Percentiles rank a stretch among this genome's conserved stretches.
Conservation (phyloP, 2,329 filamentous ascomycete species). For the Xylaria sp. region DNA sequence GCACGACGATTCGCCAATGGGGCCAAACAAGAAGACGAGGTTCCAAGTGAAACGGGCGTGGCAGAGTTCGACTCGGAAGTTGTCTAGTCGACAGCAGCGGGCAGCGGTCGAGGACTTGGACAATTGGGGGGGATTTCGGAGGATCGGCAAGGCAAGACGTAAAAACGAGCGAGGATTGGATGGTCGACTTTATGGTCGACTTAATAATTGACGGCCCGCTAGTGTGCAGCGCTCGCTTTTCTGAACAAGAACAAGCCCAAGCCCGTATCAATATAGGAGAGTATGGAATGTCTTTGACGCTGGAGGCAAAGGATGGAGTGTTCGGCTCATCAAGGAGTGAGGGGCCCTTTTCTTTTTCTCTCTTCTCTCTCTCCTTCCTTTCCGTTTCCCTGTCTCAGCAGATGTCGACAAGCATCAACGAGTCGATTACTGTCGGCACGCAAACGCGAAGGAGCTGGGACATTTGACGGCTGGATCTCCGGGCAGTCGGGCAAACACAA, state of each 20-base stretch:
- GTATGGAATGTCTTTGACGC: constrained; percentile 30
- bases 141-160: constrained; percentile 24
- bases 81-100: constrained; percentile 6
- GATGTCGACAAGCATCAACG: constrained; percentile 16
- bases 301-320: constrained; percentile 15
- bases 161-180: constrained; percentile 25
- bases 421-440: constrained; percentile 6
- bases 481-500: constrained; percentile 8
- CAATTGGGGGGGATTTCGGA: constrained; percentile 17
- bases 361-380: no score
- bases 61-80: constrained; percentile 5
- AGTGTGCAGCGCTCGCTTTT: constrained; percentile 13
- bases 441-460: constrained; percentile 15
- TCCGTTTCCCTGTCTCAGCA: constrained; percentile 3
- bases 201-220: constrained; percentile 15
- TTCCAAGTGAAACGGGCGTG: neutral
- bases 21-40: constrained; percentile 3
- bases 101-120: constrained; percentile 1
- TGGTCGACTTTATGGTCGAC: constrained; percentile 4
- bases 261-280: constrained; percentile 28
- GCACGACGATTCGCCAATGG: constrained; percentile 5
- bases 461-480: constrained; percentile 11
- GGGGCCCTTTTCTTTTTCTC: neutral
- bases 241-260: constrained; percentile 1
- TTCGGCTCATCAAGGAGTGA: constrained; percentile 14